Evolutionary conservation across 306 rosid species (phyloP), one percentile per base, ranked within the genome.

Genomic region (Delonix regia): DNA sequence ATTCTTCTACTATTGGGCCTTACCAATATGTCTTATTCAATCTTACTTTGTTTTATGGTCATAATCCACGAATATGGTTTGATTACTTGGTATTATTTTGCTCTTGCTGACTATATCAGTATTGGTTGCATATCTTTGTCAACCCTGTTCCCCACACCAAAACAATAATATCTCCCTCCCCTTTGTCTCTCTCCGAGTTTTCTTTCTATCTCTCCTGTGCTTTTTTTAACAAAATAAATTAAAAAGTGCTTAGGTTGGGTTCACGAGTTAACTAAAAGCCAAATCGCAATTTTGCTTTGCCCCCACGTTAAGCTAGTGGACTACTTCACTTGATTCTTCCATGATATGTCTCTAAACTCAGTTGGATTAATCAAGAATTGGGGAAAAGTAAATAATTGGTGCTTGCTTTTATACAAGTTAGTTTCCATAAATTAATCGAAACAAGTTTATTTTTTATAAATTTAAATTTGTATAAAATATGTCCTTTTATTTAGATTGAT

Each of bases 61-160:
- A 34, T 39, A 77, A 36, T 48, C n/a, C n/a, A n/a, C n/a, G n/a
- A n/a, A n/a, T n/a, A n/a, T n/a, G n/a, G n/a, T n/a, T n/a, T n/a
- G n/a, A n/a, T n/a, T n/a, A n/a, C n/a, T n/a, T n/a, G n/a, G n/a
- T n/a, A n/a, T n/a, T n/a, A n/a, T 49, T 48, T 56, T 56, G 80
- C 18, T 36, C 7, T 9, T 75, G 84, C 48, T 79, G 84, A 88
- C 91, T 83, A 81, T 74, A 47, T 66, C 1, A 2, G 27, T 12
- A 77, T 81, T 85, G 83, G 80, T 39, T 71, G 74, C 63, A 76
- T 78, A 70, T 86, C 87, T 76, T 71, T 77, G 79, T 81, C 88
- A 39, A 5, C 55, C 51, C 42, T 62, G 66, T 85, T 71, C 56
- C 81, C 74, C 63, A 71, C 81, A 25, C 44, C 27, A 66, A 28